Base-by-base conservation (phyloP, 2,329 filamentous ascomycete genomes). In the Paraconiothyrium sp. region DNA sequence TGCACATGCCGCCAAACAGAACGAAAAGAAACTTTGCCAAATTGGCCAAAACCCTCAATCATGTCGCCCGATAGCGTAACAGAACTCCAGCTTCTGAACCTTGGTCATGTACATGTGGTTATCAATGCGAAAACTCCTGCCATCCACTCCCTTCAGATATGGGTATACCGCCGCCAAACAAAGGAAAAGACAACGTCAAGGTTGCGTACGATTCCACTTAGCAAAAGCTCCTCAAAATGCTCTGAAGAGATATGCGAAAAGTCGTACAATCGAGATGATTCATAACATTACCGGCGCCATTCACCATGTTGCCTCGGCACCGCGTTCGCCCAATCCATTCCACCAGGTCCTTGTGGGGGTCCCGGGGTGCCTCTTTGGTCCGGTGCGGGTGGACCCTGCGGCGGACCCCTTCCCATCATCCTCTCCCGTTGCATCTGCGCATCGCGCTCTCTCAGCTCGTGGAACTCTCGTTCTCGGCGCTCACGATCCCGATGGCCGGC, bases 371-470 rank as follows among this genome's bases (percentile, higher is more conserved):
- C 32, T 35, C 54, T 35, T 43, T 47, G 54, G 2, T 56, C 54
- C 8, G 54, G n/a, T n/a, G 6, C 51, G 11, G 54, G 54, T 3
- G 54, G 54, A 14, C 54, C 52, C 9, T 46, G 52, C 16, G 37
- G 37, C 24, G 39, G 51, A 20, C 51, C 52, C 41, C 41, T 46
- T 14, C 16, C 41, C 41, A 56, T 35, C 30, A 56, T 27, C 54
- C 54, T 47, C 41, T 55, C 52, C n/a, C 52, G 39, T 24, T 55
- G 52, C 27, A 55, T 55, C 30, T 55, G 52, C 20, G 41, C 52
- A 34, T 56, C 54, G 30, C 41, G 54, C 32, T 56, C 54, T 20
- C 54, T 47, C 24, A 47, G 43, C 43, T 56, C 54, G 6, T 47
- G 43, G 11, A 56, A 14, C 27, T 56, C 54, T 7, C 51, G 35